These are phyloP conservation scores for Phytophthora europaea DNA, from an alignment of 352 stramenopile genomes.

Conservation along the genomic window DNA sequence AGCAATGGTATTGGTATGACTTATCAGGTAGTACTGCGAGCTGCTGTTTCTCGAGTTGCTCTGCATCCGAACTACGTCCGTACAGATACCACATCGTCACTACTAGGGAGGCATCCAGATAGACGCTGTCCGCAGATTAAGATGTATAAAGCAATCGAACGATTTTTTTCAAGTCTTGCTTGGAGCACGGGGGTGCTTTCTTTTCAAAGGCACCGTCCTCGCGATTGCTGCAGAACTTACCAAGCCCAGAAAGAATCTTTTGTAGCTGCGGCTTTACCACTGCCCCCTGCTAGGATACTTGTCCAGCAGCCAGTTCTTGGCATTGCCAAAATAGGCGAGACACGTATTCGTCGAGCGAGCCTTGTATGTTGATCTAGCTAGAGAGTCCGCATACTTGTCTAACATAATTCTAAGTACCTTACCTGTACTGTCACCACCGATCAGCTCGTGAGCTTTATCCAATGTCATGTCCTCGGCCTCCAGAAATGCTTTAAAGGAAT, in stretches of 20 bases:
- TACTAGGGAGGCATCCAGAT: slow-evolving; percentile 14
- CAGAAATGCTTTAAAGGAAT: neutral
- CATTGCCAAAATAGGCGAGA: neutral
- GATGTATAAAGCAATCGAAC: slow-evolving; percentile 23
- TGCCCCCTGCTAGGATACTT: neutral
- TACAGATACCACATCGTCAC: slow-evolving; percentile 30
- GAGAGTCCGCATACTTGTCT: too few relatives aligned
- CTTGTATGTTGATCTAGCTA: too few relatives aligned
- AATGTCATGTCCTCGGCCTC: neutral
- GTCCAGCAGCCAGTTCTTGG: neutral
- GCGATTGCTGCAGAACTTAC: too few relatives aligned
- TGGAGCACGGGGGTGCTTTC: slow-evolving; percentile 5
- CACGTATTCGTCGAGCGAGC: too few relatives aligned
- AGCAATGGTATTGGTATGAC: too few relatives aligned
- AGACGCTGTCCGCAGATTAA: neutral
- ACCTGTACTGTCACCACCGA: too few relatives aligned
- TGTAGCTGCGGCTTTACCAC: too few relatives aligned
- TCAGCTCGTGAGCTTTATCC: too few relatives aligned
- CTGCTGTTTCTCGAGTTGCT: too few relatives aligned
- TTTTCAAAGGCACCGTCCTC: too few relatives aligned
- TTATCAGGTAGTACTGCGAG: neutral
- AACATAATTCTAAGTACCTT: too few relatives aligned
- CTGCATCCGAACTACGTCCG: slow-evolving; percentile 26
- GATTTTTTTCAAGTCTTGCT: slow-evolving; percentile 15
- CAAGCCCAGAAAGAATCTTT: too few relatives aligned